Percentiles rank a stretch among this genome's conserved stretches.
These are phyloP conservation scores for Extremus antarcticus DNA, from an alignment of 495 filamentous ascomycete genomes.

Conservation along the genomic window DNA sequence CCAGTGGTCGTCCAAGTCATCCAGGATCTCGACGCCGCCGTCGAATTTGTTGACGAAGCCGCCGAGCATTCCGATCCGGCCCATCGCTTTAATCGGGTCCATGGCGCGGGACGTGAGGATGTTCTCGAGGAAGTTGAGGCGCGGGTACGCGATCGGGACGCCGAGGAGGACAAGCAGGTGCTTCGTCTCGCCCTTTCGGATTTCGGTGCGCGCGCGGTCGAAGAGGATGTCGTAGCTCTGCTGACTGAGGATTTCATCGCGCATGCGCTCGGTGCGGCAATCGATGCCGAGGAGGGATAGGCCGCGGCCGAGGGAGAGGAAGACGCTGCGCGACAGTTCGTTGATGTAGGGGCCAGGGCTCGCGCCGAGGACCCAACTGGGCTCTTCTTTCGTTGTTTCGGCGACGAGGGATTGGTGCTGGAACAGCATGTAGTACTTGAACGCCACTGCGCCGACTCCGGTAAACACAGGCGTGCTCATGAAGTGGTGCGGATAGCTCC, in stretches of 20 bases:
- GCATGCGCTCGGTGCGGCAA: constrained; percentile 80
- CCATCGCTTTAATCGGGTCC: constrained; percentile 80
- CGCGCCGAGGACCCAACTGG: constrained; percentile 78
- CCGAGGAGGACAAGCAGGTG: constrained; percentile 75
- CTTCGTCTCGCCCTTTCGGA: constrained; percentile 70
- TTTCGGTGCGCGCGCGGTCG: constrained; percentile 69
- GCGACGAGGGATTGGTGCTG: constrained; percentile 82
- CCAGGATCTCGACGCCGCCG: constrained; percentile 84
- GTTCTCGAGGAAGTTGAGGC: constrained; percentile 65
- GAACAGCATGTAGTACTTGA: constrained; percentile 97
- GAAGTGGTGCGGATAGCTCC: constrained; percentile 83
- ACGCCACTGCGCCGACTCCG: constrained; percentile 79
- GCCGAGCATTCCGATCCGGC: constrained; percentile 70
- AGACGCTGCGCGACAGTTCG: constrained; percentile 72
- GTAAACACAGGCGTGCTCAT: constrained; percentile 87
- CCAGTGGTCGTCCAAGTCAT: constrained; percentile 93
- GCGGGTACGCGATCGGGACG: constrained; percentile 80
- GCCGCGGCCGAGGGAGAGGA: constrained; percentile 68
- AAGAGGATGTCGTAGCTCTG: constrained; percentile 76
- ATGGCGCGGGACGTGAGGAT: constrained; percentile 69
- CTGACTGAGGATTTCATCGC: constrained; percentile 66
- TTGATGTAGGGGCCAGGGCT: constrained; percentile 82
- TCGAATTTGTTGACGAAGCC: constrained; percentile 80
- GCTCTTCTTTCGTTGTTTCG: constrained; percentile 71
- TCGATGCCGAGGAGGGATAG: constrained; percentile 80